Conservation (phyloP, 306 rosid species). For the Fragaria iinumae region DNA sequence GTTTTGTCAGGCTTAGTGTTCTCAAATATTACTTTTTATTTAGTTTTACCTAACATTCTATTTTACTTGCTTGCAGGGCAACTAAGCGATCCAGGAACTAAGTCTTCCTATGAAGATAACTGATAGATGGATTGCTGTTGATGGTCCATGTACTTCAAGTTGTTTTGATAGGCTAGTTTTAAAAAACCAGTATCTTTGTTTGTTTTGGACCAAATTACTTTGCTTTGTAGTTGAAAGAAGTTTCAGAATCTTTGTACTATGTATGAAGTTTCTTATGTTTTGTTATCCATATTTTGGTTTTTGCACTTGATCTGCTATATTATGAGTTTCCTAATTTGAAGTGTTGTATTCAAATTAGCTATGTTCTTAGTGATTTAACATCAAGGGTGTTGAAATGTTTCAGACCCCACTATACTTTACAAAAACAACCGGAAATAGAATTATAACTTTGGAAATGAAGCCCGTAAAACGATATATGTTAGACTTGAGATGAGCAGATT, state of each 20-base stretch:
- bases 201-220: constrained; percentile 37
- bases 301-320: not conserved
- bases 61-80: constrained; percentile 44
- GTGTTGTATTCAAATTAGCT: not conserved
- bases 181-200: constrained; percentile 35
- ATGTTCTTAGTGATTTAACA: not conserved
- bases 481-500: not conserved
- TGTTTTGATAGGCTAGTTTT: constrained; percentile 47
- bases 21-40: too few relatives aligned
- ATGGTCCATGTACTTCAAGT: constrained; percentile 14
- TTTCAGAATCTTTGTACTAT: constrained; percentile 28
- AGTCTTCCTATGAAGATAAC: constrained; percentile 20
- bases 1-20: not conserved
- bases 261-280: constrained; percentile 14
- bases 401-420: not conserved
- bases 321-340: not conserved
- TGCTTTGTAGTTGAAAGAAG: constrained; percentile 35
- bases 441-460: too few relatives aligned
- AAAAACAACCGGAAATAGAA: too few relatives aligned
- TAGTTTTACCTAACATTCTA: not conserved
- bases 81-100: constrained; percentile 79
- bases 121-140: constrained; percentile 18
- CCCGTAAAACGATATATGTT: too few relatives aligned
- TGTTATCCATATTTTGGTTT: constrained; percentile 10
- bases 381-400: too few relatives aligned